These are phyloP conservation scores for Fusarium agapanthi DNA, from an alignment of 2,329 filamentous ascomycete species.

Conservation along the genomic window DNA sequence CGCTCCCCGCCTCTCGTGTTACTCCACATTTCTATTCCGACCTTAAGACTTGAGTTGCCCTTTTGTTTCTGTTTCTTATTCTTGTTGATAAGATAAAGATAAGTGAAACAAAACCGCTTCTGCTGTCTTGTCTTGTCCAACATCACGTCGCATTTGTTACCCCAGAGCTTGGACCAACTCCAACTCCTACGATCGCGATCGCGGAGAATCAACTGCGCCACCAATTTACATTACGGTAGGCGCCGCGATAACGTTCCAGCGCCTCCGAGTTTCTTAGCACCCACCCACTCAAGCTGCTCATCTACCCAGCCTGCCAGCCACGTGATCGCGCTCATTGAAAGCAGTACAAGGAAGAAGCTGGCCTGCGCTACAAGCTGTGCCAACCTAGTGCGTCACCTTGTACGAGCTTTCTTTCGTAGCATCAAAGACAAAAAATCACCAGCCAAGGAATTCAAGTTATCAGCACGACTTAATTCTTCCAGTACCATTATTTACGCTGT, in stretches of 20 bases:
- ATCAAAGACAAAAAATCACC: slow-evolving; percentile 14
- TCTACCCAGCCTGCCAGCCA: slow-evolving; percentile 6
- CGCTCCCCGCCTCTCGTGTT: slow-evolving; percentile 23
- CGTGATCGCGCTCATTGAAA: slow-evolving; percentile 34
- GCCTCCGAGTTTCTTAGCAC: slow-evolving; percentile 3
- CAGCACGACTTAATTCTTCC: neutral
- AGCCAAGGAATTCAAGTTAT: neutral
- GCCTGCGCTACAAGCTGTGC: slow-evolving; percentile 21
- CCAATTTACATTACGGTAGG: neutral
- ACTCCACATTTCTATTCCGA: slow-evolving; percentile 8
- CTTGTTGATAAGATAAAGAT: neutral
- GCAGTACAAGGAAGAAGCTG: slow-evolving; percentile 35
- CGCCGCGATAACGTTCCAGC: slow-evolving; percentile 30
- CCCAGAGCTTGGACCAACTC: slow-evolving; percentile 27
- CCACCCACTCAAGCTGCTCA: neutral
- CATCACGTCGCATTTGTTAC: slow-evolving; percentile 6
- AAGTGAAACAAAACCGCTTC: slow-evolving; percentile 3
- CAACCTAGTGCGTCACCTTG: slow-evolving; percentile 41
- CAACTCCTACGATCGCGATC: slow-evolving; percentile 21
- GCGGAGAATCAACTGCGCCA: slow-evolving; percentile 11
- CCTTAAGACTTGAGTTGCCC: slow-evolving; percentile 2
- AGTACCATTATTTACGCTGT: neutral
- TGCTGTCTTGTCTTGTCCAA: neutral
- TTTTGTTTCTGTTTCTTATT: neutral
- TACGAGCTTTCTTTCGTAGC: slow-evolving; percentile 25